Base-by-base conservation (phyloP, 495 filamentous ascomycete species). In the Bryoglossum gracile region DNA sequence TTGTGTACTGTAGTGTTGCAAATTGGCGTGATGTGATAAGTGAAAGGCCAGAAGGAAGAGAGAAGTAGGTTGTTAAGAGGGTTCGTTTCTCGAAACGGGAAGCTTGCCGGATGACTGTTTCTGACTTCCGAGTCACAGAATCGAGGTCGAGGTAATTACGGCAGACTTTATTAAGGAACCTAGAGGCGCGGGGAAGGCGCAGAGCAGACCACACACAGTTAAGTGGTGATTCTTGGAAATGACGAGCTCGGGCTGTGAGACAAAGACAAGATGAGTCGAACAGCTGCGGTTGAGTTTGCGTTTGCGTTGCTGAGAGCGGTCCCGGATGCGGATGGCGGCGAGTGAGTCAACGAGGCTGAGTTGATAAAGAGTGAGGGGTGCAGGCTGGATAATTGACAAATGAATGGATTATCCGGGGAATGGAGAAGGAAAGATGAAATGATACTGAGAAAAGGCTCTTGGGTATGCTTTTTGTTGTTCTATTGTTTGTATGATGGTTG, bases 211-310 rank as follows among this genome's bases (percentile, higher is more conserved):
- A 56, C 53, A 44, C 52, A 56, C 53, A 56, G 21, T 43, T 18
- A 56, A 56, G 53, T 56, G 43, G 53, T 51, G 53, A 41, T 37
- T 50, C 41, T 32, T 22, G 40, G 33, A 37, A 24, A 51, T 44
- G 32, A 45, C 40, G 40, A 40, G 35, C 18, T 14, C 18, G 30
- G 22, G 25, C 14, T 28, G 23, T 22, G 16, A 43, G 38, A 50
- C 47, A 50, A 50, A 50, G 47, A 36, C n/a, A n/a, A n/a, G n/a
- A n/a, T n/a, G n/a, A n/a, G n/a, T n/a, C n/a, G n/a, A n/a, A n/a
- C n/a, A n/a, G 43, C 22, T 24, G 28, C n/a, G 9, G 37, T 3
- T 16, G n/a, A n/a, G n/a, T n/a, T n/a, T n/a, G n/a, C n/a, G n/a
- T n/a, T n/a, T n/a, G n/a, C n/a, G n/a, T n/a, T n/a, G n/a, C n/a